Evolutionary conservation across 805 yeast species (phyloP).

Genomic region (Lachancea sp.): DNA sequence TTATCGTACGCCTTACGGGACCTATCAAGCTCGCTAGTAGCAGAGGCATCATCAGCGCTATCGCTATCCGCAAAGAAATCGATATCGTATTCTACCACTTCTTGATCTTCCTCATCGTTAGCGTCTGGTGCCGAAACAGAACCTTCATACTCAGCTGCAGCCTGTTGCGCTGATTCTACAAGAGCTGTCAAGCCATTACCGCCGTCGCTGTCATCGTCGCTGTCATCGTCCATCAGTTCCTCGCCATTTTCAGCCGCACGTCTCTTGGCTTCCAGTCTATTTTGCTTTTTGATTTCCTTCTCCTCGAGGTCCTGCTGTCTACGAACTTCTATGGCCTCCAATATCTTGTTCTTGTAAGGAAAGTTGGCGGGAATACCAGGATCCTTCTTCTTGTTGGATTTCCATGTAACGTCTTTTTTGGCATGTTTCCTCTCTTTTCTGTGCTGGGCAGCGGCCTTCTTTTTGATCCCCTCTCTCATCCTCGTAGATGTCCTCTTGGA

Average conservation of each 20-base stretch:
- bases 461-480: constrained; percentile 92
- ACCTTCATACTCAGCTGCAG: constrained; percentile 72
- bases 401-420: constrained; percentile 93
- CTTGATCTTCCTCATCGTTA: constrained; percentile 39
- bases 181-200: constrained; percentile 70
- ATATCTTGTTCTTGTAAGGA: constrained; percentile 85
- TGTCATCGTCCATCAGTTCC: constrained; percentile 34
- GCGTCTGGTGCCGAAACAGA: constrained; percentile 34
- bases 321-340: constrained; percentile 61
- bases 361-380: constrained; percentile 93
- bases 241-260: constrained; percentile 35
- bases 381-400: constrained; percentile 72
- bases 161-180: constrained; percentile 82
- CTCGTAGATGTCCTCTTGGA: constrained; percentile 89
- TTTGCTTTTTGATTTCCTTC: constrained; percentile 45
- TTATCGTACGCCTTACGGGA: constrained; percentile 90
- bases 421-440: constrained; percentile 76
- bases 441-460: constrained; percentile 87
- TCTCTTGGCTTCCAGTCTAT: constrained; percentile 37
- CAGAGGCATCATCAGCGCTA: constrained; percentile 35
- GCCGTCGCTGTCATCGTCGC: constrained; percentile 35
- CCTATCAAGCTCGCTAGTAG: constrained; percentile 49
- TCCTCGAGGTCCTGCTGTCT: constrained; percentile 52
- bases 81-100: constrained; percentile 44
- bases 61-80: constrained; percentile 39